phyloP scores from a whole-genome alignment of 2,329 filamentous ascomycete genomes.

The Apiospora koreana region DNA sequence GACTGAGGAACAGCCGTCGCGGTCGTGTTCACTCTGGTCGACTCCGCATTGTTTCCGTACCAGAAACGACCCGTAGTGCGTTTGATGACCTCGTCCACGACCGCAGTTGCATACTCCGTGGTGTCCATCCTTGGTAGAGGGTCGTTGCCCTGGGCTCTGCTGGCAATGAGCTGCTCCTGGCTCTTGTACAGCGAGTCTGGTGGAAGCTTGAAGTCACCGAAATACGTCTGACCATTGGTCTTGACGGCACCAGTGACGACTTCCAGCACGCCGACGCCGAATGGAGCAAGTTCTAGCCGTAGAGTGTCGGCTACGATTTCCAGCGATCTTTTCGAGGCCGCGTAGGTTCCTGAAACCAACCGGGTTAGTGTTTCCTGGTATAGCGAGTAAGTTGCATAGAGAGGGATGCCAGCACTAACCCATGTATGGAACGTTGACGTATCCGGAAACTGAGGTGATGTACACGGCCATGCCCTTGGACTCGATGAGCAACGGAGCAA shows the following conservation, averaged over 20 bases:
- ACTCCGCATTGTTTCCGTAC: neutral
- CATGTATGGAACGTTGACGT: neutral
- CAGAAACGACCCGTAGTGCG: slow-evolving; percentile 19
- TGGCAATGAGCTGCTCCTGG: slow-evolving; percentile 21
- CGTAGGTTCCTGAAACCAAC: slow-evolving; percentile 13
- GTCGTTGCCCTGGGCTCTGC: slow-evolving; percentile 25
- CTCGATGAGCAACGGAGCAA: neutral
- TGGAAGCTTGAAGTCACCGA: slow-evolving; percentile 26
- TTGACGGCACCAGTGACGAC: slow-evolving; percentile 15
- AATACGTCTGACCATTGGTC: slow-evolving; percentile 27
- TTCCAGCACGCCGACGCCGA: slow-evolving; percentile 30
- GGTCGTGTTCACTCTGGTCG: neutral
- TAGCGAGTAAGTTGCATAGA: too few species aligned
- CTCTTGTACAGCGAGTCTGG: slow-evolving; percentile 25
- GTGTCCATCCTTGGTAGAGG: slow-evolving; percentile 24
- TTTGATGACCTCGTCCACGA: slow-evolving; percentile 21
- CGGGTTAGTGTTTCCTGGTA: neutral
- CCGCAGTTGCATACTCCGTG: slow-evolving; percentile 23
- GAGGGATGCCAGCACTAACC: neutral
- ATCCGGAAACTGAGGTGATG: neutral
- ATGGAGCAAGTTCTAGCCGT: slow-evolving; percentile 32
- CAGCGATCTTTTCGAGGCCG: slow-evolving; percentile 29
- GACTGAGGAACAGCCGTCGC: neutral
- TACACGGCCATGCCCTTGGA: neutral
- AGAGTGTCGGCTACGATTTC: slow-evolving; percentile 29